Base-by-base conservation (phyloP, 306 rosid genomes). In the Prinsepia uniflora region DNA sequence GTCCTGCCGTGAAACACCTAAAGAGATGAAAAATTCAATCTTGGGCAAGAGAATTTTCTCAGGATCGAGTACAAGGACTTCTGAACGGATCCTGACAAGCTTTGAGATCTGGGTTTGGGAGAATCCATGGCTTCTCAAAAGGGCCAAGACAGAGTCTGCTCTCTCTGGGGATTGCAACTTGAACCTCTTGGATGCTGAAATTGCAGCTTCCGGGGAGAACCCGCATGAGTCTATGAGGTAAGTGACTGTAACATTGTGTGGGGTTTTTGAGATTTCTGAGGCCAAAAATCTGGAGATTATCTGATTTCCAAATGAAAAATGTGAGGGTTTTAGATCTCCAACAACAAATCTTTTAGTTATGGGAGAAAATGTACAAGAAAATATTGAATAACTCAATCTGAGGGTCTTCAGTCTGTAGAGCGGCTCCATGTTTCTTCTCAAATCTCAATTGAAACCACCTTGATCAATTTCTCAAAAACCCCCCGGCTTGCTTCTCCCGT, bases 211-310 rank as follows among this genome's bases (percentile, higher is more conserved):
- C 4, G 49, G 73, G 10, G 75, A 56, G 57, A 81, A 19, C 75
- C 84, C 79, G 22, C 84, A 81, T 13, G 81, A 61, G 39, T 48
- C 50, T 14, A 72, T 43, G 59, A 81, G 79, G 70, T 77, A 81
- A 39, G 78, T 77, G 61, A 42, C 63, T 1, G 70, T 69, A 34
- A 77, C 69, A 22, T 17, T 18, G 5, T 2, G 46, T 8, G 58
- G 8, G 2, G 13, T 36, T 47, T 8, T 5, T 12, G 61, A 61
- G 45, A 17, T 17, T 47, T 46, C 45, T 9, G 55, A 19, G 15
- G 39, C n/a, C 30, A 63, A 62, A 5, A 43, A 41, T 34, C 15
- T 39, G 34, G 22, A n/a, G 17, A 62, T 17, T 49, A 67, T 5
- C 55, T 6, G 5, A 17, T 8, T 50, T 50, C 30, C 30, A 24